These are phyloP conservation scores for Neospora caninum DNA, from an alignment of 169 alveolate genomes.

Conservation along the genomic window DNA sequence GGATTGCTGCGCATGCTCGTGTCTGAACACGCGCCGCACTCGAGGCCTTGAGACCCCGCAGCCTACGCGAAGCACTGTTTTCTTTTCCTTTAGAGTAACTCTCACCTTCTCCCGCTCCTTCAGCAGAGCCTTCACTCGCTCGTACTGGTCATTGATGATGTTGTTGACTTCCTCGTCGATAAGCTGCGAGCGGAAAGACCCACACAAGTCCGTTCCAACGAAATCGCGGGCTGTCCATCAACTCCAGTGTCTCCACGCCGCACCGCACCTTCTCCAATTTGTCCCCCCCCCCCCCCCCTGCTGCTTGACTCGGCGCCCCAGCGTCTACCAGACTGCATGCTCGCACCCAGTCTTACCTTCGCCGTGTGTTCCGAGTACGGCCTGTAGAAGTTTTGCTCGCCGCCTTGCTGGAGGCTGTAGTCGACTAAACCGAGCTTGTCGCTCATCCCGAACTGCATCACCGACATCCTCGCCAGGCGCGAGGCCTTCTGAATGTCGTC, in stretches of 20 bases:
- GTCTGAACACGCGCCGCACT: no score
- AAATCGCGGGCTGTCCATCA: no score
- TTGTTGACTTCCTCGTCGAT: conserved; percentile 83
- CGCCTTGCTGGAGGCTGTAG: conserved; percentile 73
- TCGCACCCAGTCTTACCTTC: conserved; percentile 44
- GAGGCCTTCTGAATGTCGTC: conserved; percentile 91
- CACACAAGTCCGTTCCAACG: neutral
- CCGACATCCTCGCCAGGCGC: conserved; percentile 87
- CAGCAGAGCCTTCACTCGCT: conserved; percentile 80
- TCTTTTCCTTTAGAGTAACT: neutral
- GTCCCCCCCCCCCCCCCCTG: no score
- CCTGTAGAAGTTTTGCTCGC: conserved; percentile 81
- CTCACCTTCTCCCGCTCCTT: conserved; percentile 76
- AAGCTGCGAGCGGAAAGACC: conserved; percentile 10
- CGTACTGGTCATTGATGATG: conserved; percentile 86
- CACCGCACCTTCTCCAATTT: no score
- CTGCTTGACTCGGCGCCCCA: no score
- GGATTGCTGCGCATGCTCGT: no score
- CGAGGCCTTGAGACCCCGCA: no score
- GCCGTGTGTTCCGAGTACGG: conserved; percentile 87
- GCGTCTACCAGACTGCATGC: no score
- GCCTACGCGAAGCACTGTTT: no score
- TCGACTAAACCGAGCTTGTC: conserved; percentile 83
- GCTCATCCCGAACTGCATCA: conserved; percentile 91
- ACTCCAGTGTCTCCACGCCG: no score